Base-by-base conservation (phyloP, 73 alveolate genomes). In the Uronychia binucleata region DNA sequence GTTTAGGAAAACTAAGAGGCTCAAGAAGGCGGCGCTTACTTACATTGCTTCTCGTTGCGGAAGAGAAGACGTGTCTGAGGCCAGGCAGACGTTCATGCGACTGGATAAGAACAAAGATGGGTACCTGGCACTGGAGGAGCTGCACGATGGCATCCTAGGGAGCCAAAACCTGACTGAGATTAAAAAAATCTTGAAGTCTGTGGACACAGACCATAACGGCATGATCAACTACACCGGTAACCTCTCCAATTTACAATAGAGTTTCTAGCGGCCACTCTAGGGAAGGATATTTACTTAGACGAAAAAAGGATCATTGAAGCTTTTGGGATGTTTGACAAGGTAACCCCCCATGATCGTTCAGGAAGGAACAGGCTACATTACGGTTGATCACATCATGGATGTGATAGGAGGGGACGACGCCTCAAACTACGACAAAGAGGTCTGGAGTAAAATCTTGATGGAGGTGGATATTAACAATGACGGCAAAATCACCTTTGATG, bases 41-140 rank as follows among this genome's bases (percentile, higher is more conserved):
- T 83, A 81, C 59, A 86, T 91, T 25, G 96, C 96, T 13, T 77
- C 80, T 1, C 67, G 90, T 34, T 67, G 87, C 60, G 81, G 78
- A 34, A 67, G 85, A 46, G 93, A 81, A n/a, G 96, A 91, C 31
- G 81, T 91, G 30, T 28, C 34, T 26, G 93, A 91, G 34, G 77
- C 77, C 34, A 88, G 85, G 86, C 82, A 94, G 75, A 59, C 78
- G 26, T 94, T 94, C 78, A 78, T 79, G 32, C 80, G 78, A 32
- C 90, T 94, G 32, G 98, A 94, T 86, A 88, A 88, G 34, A 85
- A 94, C 82, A 85, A 86, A 31, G 98, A 94, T 90, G 98, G 98
- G 31, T 89, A 89, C 78, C 60, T 94, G 26, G 82, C 93, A 19
- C 77, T 94, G 67, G 85, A 88, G 30, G 98, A 94, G 59, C 87